Base-by-base conservation (phyloP, 164 flowering plant species). In the Magnolia kwangsiensis region DNA sequence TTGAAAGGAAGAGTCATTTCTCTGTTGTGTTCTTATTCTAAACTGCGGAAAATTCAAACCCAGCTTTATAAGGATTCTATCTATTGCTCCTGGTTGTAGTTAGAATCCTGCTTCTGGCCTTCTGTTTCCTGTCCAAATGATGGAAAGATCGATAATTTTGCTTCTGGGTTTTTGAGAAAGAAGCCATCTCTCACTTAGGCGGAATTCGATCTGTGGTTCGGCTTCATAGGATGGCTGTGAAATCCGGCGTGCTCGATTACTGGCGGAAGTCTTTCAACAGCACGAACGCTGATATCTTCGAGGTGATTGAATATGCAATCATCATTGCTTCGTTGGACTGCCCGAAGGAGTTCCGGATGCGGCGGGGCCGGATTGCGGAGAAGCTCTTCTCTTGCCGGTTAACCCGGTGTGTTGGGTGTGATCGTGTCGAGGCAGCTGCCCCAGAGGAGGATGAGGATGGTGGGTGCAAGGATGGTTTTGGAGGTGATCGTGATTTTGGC, bases 331-430 rank as follows among this genome's bases (percentile, higher is more conserved):
- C 85, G 51, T 68, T 67, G 1, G 88, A 86, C 79, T 79, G 75
- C 20, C 85, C 85, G 0, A 69, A 79, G 50, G 88, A 86, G 75
- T 84, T 86, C 24, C 77, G 71, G 71, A 20, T 81, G 45, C 66
- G 71, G 64, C 79, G 86, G 49, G 88, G 79, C 76, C 75, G 74
- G 51, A 83, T 86, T 20, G 85, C 86, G 2, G 85, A 84, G 81
- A 77, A 23, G 74, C 78, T 86, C 18, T 86, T 74, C 59, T 27
- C 81, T 7, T 80, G 84, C 69, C 61, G 67, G 70, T 66, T 76
- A 76, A 49, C 72, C 16, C 63, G 78, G 59, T 82, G 83, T 76
- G 4, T 63, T 20, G 84, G 84, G 20, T 85, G 84, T 77, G 83
- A 83, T 67, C 76, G 71, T 24, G 80, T 80, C 5, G 82, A 74